Conservation (phyloP, 176 grass and related monocot species). For the Puccinellia tenuiflora region DNA sequence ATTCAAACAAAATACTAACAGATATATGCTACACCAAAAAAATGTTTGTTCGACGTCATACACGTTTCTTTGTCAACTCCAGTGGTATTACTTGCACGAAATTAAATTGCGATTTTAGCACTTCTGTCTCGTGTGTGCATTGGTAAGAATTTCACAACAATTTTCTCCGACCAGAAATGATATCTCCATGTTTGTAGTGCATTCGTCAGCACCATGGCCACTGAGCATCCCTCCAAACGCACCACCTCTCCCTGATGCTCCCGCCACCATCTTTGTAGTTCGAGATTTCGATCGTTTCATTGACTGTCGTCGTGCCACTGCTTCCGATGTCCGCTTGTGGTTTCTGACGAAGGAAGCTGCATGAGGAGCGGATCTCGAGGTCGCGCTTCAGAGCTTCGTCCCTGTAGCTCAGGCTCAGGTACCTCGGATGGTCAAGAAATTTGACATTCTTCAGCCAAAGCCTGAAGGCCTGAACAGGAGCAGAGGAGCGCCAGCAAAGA, state of each 20-base stretch:
- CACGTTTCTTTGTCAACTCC: neutral
- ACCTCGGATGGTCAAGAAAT: conserved; percentile 87
- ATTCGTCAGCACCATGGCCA: conserved; percentile 77
- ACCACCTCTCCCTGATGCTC: conserved; percentile 34
- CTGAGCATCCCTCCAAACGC: conserved; percentile 74
- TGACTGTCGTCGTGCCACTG: neutral
- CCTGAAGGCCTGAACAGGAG: conserved; percentile 57
- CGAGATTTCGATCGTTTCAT: neutral
- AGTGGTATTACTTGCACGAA: neutral
- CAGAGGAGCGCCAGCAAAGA: neutral
- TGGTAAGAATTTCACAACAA: neutral
- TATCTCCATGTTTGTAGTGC: neutral
- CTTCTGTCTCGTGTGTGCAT: neutral
- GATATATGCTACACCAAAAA: neutral
- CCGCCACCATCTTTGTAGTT: neutral
- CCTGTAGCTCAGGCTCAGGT: conserved; percentile 45
- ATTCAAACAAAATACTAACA: neutral
- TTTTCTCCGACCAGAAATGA: neutral
- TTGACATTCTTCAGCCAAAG: conserved; percentile 83
- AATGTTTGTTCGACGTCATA: neutral
- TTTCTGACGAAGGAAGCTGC: conserved; percentile 21
- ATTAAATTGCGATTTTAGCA: neutral
- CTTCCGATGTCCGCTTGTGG: conserved; percentile 2
- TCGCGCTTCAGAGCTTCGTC: conserved; percentile 57
- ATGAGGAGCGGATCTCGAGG: conserved; percentile 30